A percentile compares a stretch with the other conserved stretches of the same genome.
Conservation (phyloP, 176 grass and related monocot species). For the Avena atlantica region DNA sequence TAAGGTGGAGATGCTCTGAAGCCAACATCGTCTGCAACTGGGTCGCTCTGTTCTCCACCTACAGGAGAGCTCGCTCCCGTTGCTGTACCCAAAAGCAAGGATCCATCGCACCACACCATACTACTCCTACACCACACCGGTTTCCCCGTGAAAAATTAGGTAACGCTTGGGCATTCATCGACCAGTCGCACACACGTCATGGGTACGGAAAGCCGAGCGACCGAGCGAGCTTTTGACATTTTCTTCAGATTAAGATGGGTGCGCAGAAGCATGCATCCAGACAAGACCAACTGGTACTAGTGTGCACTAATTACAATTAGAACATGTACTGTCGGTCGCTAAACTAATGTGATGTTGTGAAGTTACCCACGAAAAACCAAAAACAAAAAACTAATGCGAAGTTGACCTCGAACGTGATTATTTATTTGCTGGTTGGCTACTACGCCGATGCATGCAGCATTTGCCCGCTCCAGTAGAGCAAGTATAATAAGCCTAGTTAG, state of each 20-base stretch:
- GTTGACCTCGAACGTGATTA: slow-evolving; percentile 21
- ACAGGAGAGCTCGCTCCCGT: too few relatives aligned
- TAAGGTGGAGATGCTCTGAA: too few relatives aligned
- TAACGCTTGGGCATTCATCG: not conserved
- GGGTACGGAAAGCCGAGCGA: not conserved
- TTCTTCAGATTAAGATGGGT: not conserved
- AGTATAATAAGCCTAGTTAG: too few relatives aligned
- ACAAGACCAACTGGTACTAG: not conserved
- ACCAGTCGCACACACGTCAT: not conserved
- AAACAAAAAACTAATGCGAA: not conserved
- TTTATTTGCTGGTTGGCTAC: not conserved
- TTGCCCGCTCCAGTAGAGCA: not conserved
- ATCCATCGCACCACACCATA: not conserved
- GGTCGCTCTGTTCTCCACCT: too few relatives aligned
- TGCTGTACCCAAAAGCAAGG: not conserved
- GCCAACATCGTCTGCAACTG: too few relatives aligned
- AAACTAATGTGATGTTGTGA: not conserved
- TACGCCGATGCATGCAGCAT: not conserved
- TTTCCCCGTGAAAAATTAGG: slow-evolving; percentile 3
- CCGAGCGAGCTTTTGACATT: not conserved
- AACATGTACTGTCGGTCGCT: not conserved
- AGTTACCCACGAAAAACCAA: not conserved
- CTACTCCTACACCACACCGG: not conserved
- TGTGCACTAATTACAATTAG: not conserved
- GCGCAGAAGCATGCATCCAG: not conserved